These are phyloP conservation scores for Lasiodiplodia theobromae DNA, from an alignment of 2,329 filamentous ascomycete genomes.

Conservation along the genomic window DNA sequence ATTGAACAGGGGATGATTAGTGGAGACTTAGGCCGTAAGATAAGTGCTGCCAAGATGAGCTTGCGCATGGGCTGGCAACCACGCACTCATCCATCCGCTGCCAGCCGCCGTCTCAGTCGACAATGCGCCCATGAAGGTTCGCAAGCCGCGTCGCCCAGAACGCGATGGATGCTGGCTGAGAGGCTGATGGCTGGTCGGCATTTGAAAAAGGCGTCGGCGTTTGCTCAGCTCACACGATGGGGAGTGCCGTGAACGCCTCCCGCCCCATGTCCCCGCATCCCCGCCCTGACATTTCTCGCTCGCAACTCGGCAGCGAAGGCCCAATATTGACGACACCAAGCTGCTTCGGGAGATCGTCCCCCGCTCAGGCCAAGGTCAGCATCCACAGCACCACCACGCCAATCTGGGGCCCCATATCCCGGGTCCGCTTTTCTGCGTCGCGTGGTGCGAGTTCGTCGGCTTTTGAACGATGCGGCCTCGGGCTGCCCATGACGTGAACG, in stretches of 20 bases:
- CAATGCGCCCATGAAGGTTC: not conserved
- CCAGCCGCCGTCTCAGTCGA: not conserved
- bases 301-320: not conserved
- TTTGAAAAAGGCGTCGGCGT: constrained; percentile 18
- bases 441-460: constrained; percentile 20
- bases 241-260: constrained; percentile 3
- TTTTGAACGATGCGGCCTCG: constrained; percentile 16
- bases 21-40: constrained; percentile 8
- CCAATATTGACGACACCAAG: not conserved
- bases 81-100: not conserved
- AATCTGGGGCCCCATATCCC: constrained; percentile 24
- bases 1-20: not conserved
- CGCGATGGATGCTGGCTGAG: not conserved
- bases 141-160: not conserved
- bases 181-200: not conserved
- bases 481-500: constrained; percentile 18
- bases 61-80: not conserved
- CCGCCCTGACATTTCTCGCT: constrained; percentile 9
- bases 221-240: not conserved
- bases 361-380: constrained; percentile 5
- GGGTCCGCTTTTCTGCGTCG: constrained; percentile 17
- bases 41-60: constrained; percentile 21
- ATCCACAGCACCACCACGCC: constrained; percentile 5
- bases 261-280: constrained; percentile 8
- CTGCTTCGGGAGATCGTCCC: constrained; percentile 15